Evolutionary conservation across 2,329 filamentous ascomycete genomes (phyloP).

Genomic region (Rosellinia necatrix): DNA sequence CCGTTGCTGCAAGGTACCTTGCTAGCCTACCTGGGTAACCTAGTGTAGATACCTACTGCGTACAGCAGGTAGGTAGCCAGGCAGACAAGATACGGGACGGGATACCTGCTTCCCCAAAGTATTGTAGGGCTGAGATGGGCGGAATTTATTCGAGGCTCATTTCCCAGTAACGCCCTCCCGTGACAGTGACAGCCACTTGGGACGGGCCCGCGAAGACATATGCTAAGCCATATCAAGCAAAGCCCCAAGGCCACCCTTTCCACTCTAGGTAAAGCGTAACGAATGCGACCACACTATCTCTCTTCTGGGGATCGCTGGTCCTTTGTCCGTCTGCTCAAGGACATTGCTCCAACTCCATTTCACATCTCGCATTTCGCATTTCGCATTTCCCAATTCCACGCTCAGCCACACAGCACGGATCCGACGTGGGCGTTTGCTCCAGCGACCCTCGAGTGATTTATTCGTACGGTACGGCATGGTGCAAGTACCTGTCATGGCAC

Average conservation of each 20-base stretch:
- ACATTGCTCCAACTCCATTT: not conserved
- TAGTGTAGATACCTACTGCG: no score
- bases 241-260: no score
- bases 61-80: no score
- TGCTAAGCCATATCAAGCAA: no score
- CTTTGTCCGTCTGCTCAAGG: no score
- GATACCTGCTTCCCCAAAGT: slow-evolving; percentile 18
- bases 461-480: not conserved
- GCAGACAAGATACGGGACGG: no score
- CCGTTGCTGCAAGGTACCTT: slow-evolving; percentile 9
- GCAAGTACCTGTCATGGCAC: slow-evolving; percentile 5
- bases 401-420: slow-evolving; percentile 17
- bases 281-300: no score
- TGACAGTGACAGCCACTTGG: slow-evolving; percentile 14
- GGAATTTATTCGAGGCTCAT: slow-evolving; percentile 8
- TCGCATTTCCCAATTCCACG: no score
- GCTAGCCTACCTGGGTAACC: slow-evolving; percentile 1
- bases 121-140: slow-evolving; percentile 22
- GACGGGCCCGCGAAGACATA: no score
- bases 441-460: not conserved
- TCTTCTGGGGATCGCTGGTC: no score
- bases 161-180: slow-evolving; percentile 13
- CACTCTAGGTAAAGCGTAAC: no score
- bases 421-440: not conserved
- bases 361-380: no score